Evolutionary conservation across 2,329 filamentous ascomycete genomes (phyloP).

Genomic region (Aspergillus brunneoviolaceus): DNA sequence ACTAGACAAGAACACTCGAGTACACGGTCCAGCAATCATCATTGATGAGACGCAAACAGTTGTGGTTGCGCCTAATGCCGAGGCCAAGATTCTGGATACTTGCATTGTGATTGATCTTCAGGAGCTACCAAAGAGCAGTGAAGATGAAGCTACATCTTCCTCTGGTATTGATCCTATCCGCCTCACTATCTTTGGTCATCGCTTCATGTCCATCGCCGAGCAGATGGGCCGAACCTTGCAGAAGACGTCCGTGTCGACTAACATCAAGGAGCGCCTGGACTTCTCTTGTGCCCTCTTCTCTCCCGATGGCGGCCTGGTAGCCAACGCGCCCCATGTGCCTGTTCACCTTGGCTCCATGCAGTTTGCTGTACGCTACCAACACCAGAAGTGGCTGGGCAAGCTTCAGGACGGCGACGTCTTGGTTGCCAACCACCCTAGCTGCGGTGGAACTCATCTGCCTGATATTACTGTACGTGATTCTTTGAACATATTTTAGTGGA

Average conservation of each 20-base stretch:
- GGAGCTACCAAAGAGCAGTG: constrained; percentile 41
- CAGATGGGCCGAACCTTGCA: constrained; percentile 60
- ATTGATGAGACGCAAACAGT: constrained; percentile 77
- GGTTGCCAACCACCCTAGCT: constrained; percentile 81
- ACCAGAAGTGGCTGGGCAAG: constrained; percentile 75
- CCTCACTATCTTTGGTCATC: constrained; percentile 56
- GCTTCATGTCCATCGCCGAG: constrained; percentile 61
- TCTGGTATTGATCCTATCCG: constrained; percentile 51
- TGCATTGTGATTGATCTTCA: constrained; percentile 86
- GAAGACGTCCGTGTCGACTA: constrained; percentile 58
- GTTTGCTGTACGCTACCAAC: constrained; percentile 77
- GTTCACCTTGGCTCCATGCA: constrained; percentile 83
- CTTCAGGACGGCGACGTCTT: constrained; percentile 77
- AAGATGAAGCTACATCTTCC: constrained; percentile 19
- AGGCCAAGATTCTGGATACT: constrained; percentile 75
- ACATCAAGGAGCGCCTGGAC: constrained; percentile 83
- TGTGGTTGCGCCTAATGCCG: constrained; percentile 76
- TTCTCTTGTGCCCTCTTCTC: constrained; percentile 83
- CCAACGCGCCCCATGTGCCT: constrained; percentile 70
- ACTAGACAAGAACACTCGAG: constrained; percentile 33
- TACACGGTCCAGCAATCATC: constrained; percentile 73
- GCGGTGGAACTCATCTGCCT: constrained; percentile 78
- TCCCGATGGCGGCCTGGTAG: constrained; percentile 69
- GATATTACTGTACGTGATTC: constrained; percentile 67
- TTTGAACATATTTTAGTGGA: background rate